Conservation (phyloP, 352 stramenopile genomes). For the Phytophthora syringae region DNA sequence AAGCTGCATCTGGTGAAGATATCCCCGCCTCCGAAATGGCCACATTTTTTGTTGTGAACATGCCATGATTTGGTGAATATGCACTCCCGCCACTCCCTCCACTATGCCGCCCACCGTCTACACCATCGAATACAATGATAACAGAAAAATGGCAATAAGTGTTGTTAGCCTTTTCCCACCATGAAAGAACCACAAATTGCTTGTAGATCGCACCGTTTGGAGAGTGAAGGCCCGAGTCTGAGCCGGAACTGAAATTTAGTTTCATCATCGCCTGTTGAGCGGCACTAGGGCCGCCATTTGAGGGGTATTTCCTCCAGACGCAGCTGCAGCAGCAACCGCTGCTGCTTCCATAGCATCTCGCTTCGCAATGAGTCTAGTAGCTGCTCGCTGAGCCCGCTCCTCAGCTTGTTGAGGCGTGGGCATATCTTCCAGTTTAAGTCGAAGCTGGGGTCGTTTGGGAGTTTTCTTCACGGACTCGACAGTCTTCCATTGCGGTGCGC, state of each 20-base stretch:
- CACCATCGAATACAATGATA: conserved; percentile 10
- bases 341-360: conserved; percentile 75
- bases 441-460: conserved; percentile 67
- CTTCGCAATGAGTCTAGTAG: conserved; percentile 74
- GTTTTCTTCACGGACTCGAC: conserved; percentile 33
- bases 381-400: conserved; percentile 74
- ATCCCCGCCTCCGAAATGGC: conserved; percentile 87
- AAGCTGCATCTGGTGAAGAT: conserved; percentile 78
- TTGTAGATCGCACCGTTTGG: conserved; percentile 53
- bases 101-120: conserved; percentile 66
- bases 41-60: conserved; percentile 88
- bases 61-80: conserved; percentile 88
- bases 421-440: conserved; percentile 88
- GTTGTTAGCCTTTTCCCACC: background rate
- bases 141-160: background rate
- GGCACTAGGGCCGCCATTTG: conserved; percentile 45
- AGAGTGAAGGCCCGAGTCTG: conserved; percentile 71
- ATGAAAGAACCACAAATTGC: conserved; percentile 3
- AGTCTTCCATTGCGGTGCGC: conserved; percentile 31
- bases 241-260: conserved; percentile 75
- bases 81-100: conserved; percentile 78
- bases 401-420: conserved; percentile 86
- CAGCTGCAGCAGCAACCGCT: conserved; percentile 41
- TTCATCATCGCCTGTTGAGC: conserved; percentile 78
- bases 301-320: conserved; percentile 15